A percentile compares a stretch with the other conserved stretches of the same genome.
These are phyloP conservation scores for Fragaria ananassa DNA, from an alignment of 306 rosid species.

Conservation along the genomic window DNA sequence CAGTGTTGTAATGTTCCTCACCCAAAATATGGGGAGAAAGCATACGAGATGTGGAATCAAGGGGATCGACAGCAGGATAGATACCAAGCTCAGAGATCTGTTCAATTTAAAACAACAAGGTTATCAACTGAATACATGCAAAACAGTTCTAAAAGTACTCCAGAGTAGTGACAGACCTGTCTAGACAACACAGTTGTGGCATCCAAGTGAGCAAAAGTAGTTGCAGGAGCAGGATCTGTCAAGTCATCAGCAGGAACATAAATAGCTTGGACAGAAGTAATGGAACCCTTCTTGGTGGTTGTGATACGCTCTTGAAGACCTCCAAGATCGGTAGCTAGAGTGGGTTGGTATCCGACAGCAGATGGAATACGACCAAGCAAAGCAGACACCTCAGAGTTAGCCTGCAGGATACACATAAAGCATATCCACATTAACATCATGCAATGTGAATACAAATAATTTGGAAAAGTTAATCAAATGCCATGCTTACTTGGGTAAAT, in stretches of 20 bases:
- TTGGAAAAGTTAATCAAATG: background rate
- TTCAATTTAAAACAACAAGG: constrained; percentile 16
- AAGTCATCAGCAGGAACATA: constrained; percentile 99
- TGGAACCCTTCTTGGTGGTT: constrained; percentile 97
- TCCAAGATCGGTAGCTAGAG: constrained; percentile 97
- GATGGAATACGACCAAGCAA: constrained; percentile 99
- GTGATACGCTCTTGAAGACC: constrained; percentile 98
- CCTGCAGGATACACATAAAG: constrained; percentile 43
- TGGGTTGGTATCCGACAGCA: constrained; percentile 99
- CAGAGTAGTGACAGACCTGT: constrained; percentile 48
- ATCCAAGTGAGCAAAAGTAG: constrained; percentile 98
- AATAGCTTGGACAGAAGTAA: constrained; percentile 98
- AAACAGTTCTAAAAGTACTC: background rate
- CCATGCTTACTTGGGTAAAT: constrained; percentile 72
- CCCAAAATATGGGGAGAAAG: constrained; percentile 98
- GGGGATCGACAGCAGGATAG: constrained; percentile 95
- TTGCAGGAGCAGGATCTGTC: constrained; percentile 99
- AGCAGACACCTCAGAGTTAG: constrained; percentile 99
- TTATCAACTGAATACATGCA: background rate
- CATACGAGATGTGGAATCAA: constrained; percentile 99
- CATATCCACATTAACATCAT: background rate
- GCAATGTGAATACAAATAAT: background rate
- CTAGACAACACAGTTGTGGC: constrained; percentile 97
- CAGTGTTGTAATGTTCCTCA: constrained; percentile 81
- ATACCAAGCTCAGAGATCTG: constrained; percentile 98